These are phyloP conservation scores for Lepraria neglecta DNA, from an alignment of 495 filamentous ascomycete species.

Conservation along the genomic window DNA sequence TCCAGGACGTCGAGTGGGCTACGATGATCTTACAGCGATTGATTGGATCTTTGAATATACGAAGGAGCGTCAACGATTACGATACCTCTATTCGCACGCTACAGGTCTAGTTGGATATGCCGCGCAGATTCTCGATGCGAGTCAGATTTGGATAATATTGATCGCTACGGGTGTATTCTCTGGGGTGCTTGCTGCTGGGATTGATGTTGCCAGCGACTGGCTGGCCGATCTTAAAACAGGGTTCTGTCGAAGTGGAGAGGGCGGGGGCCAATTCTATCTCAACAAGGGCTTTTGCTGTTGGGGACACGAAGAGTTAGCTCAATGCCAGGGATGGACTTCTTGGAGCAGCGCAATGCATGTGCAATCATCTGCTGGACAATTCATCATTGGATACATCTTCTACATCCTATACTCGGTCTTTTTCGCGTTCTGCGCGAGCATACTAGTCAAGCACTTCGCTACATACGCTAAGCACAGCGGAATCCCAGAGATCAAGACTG, in stretches of 20 bases:
- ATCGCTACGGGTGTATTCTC: slow-evolving; percentile 72
- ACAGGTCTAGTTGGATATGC: slow-evolving; percentile 67
- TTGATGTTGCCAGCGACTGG: slow-evolving; percentile 93
- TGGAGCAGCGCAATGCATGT: slow-evolving; percentile 74
- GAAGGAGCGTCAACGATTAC: slow-evolving; percentile 84
- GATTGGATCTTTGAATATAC: slow-evolving; percentile 99
- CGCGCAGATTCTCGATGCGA: slow-evolving; percentile 67
- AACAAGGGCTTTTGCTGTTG: slow-evolving; percentile 88
- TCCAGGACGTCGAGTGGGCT: slow-evolving; percentile 83
- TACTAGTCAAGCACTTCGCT: slow-evolving; percentile 78
- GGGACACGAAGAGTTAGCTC: slow-evolving; percentile 70
- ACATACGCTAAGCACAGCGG: slow-evolving; percentile 91
- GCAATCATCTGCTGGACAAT: slow-evolving; percentile 58
- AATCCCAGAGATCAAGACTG: slow-evolving; percentile 96
- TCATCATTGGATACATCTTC: slow-evolving; percentile 77
- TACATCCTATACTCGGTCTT: slow-evolving; percentile 75
- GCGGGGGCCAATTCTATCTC: slow-evolving; percentile 81
- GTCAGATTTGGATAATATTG: slow-evolving; percentile 86
- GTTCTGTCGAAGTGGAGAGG: slow-evolving; percentile 65
- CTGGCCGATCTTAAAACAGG: slow-evolving; percentile 90
- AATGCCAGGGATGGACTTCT: slow-evolving; percentile 77
- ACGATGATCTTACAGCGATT: slow-evolving; percentile 95
- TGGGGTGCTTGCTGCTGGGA: slow-evolving; percentile 76
- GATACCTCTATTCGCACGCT: slow-evolving; percentile 62
- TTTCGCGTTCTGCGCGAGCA: slow-evolving; percentile 71